Base-by-base conservation (phyloP, 2,329 filamentous ascomycete genomes). In the Simplicillium sp. region DNA sequence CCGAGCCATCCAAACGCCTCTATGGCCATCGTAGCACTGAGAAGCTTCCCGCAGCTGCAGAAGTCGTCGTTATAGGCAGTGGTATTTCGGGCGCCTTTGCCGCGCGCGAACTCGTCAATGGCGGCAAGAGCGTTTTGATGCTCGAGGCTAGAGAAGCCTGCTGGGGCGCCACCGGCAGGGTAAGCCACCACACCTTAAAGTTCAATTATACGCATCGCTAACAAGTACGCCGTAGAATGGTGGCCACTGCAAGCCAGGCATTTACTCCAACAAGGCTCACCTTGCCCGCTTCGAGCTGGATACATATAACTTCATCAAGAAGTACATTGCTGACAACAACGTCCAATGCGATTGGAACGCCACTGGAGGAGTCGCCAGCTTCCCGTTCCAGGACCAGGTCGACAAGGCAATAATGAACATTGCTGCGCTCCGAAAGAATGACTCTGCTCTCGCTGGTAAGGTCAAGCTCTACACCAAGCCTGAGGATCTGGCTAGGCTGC, bases 111-210 rank as follows among this genome's bases (percentile, higher is more conserved):
- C 65, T 87, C 39, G 72, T 63, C 53, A 68, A 64, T 42, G 64
- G 59, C 32, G 65, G 68, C 5, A 62, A 70, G 44, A 67, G 62
- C n/a, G 72, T 88, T 7, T 67, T 89, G 6, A 72, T 89, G 66
- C 67, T 90, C 5, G 85, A 90, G 61, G 85, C 85, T 12, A 70
- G 85, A 51, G 84, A 89, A 64, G 83, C 80, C 4, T 89, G 84
- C 54, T 88, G 77, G 75, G 85, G 85, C 14, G 85, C 85, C n/a
- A 90, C 84, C 1, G 84, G 85, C n/a, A 65, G 84, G 54, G 82
- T 85, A 54, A 68, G 77, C 68, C 20, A 25, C 20, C 20, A 25
- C 20, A 25, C 20, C 20, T 25, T 25, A 25, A 25, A 25, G n/a
- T n/a, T 25, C 20, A 25, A 25, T 25, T 9, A 9, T 7, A 20